Evolutionary conservation across 768 basidiomycete species (phyloP).

Genomic region (Trametes maxima): DNA sequence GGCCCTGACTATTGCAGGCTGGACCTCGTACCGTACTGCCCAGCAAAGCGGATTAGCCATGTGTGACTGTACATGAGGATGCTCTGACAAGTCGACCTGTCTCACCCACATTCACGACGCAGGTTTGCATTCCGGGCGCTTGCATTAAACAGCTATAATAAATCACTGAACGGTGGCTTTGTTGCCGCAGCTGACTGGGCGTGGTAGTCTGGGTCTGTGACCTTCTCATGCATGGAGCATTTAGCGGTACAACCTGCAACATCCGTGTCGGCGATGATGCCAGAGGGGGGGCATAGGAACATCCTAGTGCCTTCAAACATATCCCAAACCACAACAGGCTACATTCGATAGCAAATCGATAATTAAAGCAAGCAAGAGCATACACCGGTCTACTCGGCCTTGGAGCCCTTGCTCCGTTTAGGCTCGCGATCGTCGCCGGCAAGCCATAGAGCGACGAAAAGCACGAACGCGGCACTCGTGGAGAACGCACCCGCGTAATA

Average conservation of each 20-base stretch:
- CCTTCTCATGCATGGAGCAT: no score
- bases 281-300: no score
- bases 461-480: constrained; percentile 80
- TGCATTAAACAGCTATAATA: no score
- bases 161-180: no score
- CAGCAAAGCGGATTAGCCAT: background rate
- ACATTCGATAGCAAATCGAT: background rate
- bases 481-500: constrained; percentile 92
- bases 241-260: no score
- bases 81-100: constrained; percentile 13
- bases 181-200: no score
- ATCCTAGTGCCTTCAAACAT: background rate
- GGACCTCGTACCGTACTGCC: constrained; percentile 16
- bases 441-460: constrained; percentile 88
- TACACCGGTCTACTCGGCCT: constrained; percentile 26
- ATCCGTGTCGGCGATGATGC: no score
- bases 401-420: constrained; percentile 46
- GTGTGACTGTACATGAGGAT: background rate
- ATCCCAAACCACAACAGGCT: background rate
- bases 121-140: no score
- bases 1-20: no score
- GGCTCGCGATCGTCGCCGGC: constrained; percentile 75
- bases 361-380: constrained; percentile 1
- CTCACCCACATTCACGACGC: constrained; percentile 12
- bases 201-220: no score